A percentile compares a stretch with the other conserved stretches of the same genome.
These are phyloP conservation scores for Pseudophaeomoniella oleicola DNA, from an alignment of 2,329 filamentous ascomycete species.

Conservation along the genomic window DNA sequence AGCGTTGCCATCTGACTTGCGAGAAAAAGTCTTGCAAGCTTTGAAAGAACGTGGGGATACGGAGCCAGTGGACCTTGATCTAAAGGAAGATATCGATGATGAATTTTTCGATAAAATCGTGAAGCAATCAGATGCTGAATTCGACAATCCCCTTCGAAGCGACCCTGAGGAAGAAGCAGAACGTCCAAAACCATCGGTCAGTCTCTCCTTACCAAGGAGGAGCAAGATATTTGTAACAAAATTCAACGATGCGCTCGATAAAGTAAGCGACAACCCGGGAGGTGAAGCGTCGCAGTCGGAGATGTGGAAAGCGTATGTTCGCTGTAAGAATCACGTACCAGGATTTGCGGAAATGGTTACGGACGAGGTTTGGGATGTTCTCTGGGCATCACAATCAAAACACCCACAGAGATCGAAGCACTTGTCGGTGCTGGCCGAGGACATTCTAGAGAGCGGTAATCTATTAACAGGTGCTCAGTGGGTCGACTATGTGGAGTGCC, in stretches of 20 bases:
- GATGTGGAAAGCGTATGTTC: slow-evolving; percentile 35
- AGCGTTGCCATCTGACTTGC: slow-evolving; percentile 24
- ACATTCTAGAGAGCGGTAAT: slow-evolving; percentile 48
- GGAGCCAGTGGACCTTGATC: slow-evolving; percentile 10
- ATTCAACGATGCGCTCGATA: slow-evolving; percentile 24
- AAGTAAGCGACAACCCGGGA: slow-evolving; percentile 14
- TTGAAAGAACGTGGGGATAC: slow-evolving; percentile 22
- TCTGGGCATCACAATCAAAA: slow-evolving; percentile 47
- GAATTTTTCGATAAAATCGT: slow-evolving; percentile 23
- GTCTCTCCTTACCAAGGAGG: slow-evolving; percentile 17
- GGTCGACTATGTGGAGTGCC: slow-evolving; percentile 52
- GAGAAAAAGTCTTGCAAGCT: slow-evolving; percentile 25
- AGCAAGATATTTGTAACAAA: slow-evolving; percentile 23
- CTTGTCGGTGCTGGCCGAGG: slow-evolving; percentile 46
- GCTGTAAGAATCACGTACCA: slow-evolving; percentile 31
- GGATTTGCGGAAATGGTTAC: slow-evolving; percentile 42
- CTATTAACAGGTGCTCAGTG: slow-evolving; percentile 42
- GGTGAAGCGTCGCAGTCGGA: slow-evolving; percentile 19
- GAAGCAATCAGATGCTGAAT: slow-evolving; percentile 7
- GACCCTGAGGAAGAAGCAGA: slow-evolving; percentile 5
- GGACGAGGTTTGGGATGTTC: slow-evolving; percentile 42
- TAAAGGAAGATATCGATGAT: slow-evolving; percentile 24
- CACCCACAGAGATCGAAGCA: slow-evolving; percentile 37
- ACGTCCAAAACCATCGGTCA: slow-evolving; percentile 12
- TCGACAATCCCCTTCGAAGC: not conserved